Conservation (phyloP, 768 basidiomycete species). For the Podaxis sp. region DNA sequence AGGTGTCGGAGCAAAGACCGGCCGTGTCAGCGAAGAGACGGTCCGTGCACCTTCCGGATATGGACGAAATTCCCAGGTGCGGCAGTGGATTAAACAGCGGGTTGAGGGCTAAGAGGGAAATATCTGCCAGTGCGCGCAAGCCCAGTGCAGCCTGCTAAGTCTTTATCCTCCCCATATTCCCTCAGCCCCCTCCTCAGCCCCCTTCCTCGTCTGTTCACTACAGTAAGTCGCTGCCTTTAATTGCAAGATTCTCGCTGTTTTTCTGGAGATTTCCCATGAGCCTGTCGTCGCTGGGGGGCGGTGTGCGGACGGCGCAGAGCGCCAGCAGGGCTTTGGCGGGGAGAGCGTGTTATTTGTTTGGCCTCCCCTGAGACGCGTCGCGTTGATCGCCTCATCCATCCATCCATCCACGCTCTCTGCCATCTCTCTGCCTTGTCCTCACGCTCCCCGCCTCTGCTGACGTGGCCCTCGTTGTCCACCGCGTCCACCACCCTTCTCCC, state of each 20-base stretch:
- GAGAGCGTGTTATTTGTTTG: conserved; percentile 21
- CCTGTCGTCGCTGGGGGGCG: conserved; percentile 1
- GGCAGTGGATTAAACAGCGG: conserved; percentile 14
- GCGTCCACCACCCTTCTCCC: neutral
- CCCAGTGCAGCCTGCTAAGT: conserved; percentile 13
- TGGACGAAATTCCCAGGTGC: conserved; percentile 10
- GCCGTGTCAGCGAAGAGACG: neutral
- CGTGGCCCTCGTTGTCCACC: conserved; percentile 8
- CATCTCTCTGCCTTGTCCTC: neutral
- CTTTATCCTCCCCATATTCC: neutral
- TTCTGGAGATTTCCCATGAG: neutral
- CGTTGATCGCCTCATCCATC: conserved; percentile 18
- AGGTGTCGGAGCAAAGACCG: neutral
- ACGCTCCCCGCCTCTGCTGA: neutral
- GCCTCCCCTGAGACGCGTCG: conserved; percentile 23
- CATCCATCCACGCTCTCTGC: neutral
- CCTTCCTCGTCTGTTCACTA: neutral
- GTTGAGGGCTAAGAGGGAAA: conserved; percentile 2
- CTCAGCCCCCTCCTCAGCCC: neutral
- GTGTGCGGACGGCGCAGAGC: conserved; percentile 11
- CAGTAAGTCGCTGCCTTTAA: conserved; percentile 4
- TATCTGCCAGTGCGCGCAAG: conserved; percentile 13
- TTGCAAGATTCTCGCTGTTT: conserved; percentile 6
- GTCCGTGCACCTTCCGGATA: conserved; percentile 11
- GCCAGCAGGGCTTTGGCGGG: conserved; percentile 12